Evolutionary conservation across 1,139 yeast genomes (phyloP), one percentile per base, ranked within the genome.

Genomic region (Maudiozyma humilis): DNA sequence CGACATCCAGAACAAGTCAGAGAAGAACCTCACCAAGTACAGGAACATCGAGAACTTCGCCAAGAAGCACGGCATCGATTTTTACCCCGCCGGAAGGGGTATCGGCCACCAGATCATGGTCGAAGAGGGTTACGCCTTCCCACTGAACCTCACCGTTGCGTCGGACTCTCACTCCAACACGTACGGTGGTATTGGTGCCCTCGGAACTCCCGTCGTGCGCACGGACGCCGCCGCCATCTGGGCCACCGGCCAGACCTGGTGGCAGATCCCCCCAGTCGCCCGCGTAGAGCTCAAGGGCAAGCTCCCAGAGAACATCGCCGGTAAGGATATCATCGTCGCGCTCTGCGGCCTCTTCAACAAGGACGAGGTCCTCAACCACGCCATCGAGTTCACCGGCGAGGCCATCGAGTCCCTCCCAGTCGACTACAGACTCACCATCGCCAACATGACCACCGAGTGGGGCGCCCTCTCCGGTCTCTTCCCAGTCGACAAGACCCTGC

Each of bases 241-340:
- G 99, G 97, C 98, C 14, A 91, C 98, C 0, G 97, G 97, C 37
- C 95, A 87, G 68, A 93, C 98, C 3, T 91, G 99, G 99, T 91
- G 98, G 98, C 98, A 93, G 76, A 86, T 91, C 47, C 99, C 99
- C 3, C 98, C 98, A 1, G 97, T 91, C 18, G 98, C 98, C 35
- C 80, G 81, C 60, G 97, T 91, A 12, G 95, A 86, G 64, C 73
- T 91, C 47, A 73, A 75, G 52, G 96, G 96, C 36, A 67, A 76
- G 52, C 75, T 91, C 47, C 95, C 93, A 17, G 69, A 74, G 45
- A 96, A 96, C 18, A 89, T 86, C 15, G 80, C 95, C 7, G 99
- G 99, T 52, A 91, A 91, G 65, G 99, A 91, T 67, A 93, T 93
- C 42, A 93, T 91, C 62, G 95, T 93, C 25, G 91, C 97, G 0